Base-by-base conservation (phyloP, 176 grass and related monocot genomes). In the Avena atlantica region DNA sequence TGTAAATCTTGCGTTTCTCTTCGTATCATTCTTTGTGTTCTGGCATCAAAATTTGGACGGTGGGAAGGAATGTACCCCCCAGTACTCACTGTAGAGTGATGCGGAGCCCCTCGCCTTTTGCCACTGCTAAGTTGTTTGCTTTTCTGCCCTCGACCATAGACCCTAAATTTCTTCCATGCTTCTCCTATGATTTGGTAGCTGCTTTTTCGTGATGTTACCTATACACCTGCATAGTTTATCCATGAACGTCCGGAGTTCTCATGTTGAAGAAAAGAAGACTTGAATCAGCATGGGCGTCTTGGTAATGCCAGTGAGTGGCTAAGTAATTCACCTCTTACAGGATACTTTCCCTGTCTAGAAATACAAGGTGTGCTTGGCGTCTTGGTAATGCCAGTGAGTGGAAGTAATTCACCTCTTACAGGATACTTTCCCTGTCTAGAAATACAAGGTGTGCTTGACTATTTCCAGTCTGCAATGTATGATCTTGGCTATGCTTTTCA, bases 21-120 rank as follows among this genome's bases (percentile, higher is more conserved):
- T 56, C 53, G 13, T 84, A 91, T 42, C 85, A 67, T 84, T 87
- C 87, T 67, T 48, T 52, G 70, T 91, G 60, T 88, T 84, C 42
- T 3, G 10, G 69, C 70, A 85, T 52, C 29, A 62, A 62, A 70
- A 70, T 55, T 70, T 53, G 42, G 69, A 81, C 13, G 40, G 61
- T 70, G 79, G 31, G 15, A 53, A 52, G 59, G 29, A 69, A 52
- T 60, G 27, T 56, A 19, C 29, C 29, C 29, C 29, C 29, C 27
- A 59, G 60, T 81, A 53, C 44, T 44, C n/a, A 68, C 81, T 74
- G 37, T 84, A 76, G 2, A 68, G 60, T 44, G 62, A 14, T 70
- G 59, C 76, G 27, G 51, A 76, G 83, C 51, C 62, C 55, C 50
- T 66, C 68, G 19, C 20, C 59, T 29, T 29, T 80, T 64, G 37